phyloP scores from a whole-genome alignment of 1,284 basidiomycete species.

The Mycosarcoma mackinlayi region DNA sequence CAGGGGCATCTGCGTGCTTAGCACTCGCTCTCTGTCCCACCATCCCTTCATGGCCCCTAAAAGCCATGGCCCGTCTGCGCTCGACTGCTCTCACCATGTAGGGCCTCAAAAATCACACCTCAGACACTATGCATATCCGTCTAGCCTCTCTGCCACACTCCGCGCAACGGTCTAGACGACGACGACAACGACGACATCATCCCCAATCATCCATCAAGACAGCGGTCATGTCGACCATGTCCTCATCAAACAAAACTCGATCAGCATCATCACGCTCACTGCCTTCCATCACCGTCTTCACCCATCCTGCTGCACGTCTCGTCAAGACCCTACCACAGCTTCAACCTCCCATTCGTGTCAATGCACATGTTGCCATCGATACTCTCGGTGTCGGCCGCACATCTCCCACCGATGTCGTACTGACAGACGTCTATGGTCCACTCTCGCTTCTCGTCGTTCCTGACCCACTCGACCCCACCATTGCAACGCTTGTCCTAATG shows the following conservation, averaged over 20 bases:
- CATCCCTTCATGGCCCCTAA: background rate
- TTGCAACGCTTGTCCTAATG: constrained; percentile 46
- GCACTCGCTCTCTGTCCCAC: constrained; percentile 4
- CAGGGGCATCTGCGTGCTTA: constrained; percentile 1
- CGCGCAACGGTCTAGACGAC: too few relatives aligned
- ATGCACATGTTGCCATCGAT: constrained; percentile 36
- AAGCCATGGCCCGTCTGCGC: too few relatives aligned
- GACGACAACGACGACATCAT: too few relatives aligned
- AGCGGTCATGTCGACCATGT: background rate
- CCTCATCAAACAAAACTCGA: background rate
- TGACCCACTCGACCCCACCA: constrained; percentile 36
- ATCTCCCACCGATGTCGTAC: constrained; percentile 23
- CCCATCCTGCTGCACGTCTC: constrained; percentile 43
- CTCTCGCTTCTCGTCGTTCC: constrained; percentile 41
- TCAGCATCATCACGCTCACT: constrained; percentile 12
- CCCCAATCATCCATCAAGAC: background rate
- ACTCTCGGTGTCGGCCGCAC: constrained; percentile 28
- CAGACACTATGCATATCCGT: too few relatives aligned
- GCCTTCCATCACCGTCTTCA: constrained; percentile 43
- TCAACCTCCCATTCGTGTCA: constrained; percentile 24
- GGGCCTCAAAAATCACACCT: too few relatives aligned
- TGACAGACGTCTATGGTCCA: constrained; percentile 42
- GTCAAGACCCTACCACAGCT: constrained; percentile 46
- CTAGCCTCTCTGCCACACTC: too few relatives aligned
- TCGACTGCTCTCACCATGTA: background rate